Conservation (phyloP, 1,284 basidiomycete genomes). For the Leccinum griseonigrum region DNA sequence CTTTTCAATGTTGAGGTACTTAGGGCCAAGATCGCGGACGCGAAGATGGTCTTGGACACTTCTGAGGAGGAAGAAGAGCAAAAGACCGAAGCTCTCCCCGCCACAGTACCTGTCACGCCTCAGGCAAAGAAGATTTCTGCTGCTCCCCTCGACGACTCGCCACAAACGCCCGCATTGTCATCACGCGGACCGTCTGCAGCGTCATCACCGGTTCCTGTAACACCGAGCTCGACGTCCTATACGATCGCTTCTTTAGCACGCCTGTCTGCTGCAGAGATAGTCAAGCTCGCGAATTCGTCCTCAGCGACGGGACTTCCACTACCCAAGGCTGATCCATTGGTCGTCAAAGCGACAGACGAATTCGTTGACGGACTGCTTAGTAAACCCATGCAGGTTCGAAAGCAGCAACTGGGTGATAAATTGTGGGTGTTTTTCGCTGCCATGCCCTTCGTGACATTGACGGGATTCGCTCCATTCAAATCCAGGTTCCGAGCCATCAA, state of each 20-base stretch:
- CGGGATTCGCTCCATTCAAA: not conserved
- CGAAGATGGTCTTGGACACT: constrained; percentile 75
- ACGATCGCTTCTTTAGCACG: constrained; percentile 60
- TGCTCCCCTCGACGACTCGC: constrained; percentile 46
- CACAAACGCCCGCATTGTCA: constrained; percentile 69
- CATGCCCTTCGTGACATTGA: not conserved
- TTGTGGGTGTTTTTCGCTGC: constrained; percentile 45
- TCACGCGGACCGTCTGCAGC: constrained; percentile 68
- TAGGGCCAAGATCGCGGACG: constrained; percentile 76
- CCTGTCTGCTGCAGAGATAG: constrained; percentile 68
- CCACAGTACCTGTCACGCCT: constrained; percentile 50
- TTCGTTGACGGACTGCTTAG: constrained; percentile 73
- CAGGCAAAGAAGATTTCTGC: constrained; percentile 54
- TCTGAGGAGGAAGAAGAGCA: constrained; percentile 55
- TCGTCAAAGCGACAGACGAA: constrained; percentile 69
- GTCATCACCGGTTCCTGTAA: constrained; percentile 62
- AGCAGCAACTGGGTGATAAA: constrained; percentile 81
- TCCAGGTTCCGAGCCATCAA: constrained; percentile 75
- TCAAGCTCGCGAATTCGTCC: constrained; percentile 55
- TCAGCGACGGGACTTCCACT: constrained; percentile 61
- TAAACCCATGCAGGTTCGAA: constrained; percentile 65
- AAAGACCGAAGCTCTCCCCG: constrained; percentile 22
- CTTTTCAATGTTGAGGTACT: constrained; percentile 85
- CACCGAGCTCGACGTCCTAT: constrained; percentile 44
- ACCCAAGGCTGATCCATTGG: constrained; percentile 66